Evolutionary conservation across 352 stramenopile species (phyloP).

Genomic region (Peronospora belbahrii): DNA sequence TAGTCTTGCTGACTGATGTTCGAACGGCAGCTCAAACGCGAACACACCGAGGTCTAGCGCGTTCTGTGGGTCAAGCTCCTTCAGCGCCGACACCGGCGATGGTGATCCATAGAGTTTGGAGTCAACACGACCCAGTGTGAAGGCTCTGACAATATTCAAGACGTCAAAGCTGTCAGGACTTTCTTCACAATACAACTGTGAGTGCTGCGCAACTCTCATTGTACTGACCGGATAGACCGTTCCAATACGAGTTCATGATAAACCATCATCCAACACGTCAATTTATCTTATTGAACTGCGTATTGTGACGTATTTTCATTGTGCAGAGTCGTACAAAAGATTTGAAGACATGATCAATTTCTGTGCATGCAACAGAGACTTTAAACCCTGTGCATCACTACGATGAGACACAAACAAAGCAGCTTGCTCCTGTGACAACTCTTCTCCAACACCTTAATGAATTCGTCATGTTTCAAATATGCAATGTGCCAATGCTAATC

Average conservation of each 20-base stretch:
- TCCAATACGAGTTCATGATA: no score
- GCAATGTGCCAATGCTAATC: slow-evolving; percentile 41
- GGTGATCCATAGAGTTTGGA: no score
- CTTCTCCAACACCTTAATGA: slow-evolving; percentile 1
- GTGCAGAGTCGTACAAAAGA: slow-evolving; percentile 14
- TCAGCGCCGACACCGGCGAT: slow-evolving; percentile 62
- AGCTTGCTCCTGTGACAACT: slow-evolving; percentile 11
- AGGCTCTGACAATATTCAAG: no score
- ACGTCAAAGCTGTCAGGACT: slow-evolving; percentile 34
- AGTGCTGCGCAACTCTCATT: no score
- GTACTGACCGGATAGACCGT: no score
- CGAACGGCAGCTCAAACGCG: slow-evolving; percentile 66
- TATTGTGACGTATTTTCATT: slow-evolving; percentile 1
- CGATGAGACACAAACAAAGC: slow-evolving; percentile 19
- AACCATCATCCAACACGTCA: no score
- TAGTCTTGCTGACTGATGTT: not conserved
- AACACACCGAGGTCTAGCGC: slow-evolving; percentile 71
- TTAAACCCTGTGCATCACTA: slow-evolving; percentile 15
- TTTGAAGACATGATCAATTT: slow-evolving; percentile 8
- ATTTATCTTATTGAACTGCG: no score
- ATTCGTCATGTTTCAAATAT: slow-evolving; percentile 43
- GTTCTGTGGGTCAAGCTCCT: slow-evolving; percentile 69
- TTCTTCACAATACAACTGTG: no score
- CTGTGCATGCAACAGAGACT: slow-evolving; percentile 11
- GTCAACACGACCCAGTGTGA: no score